Base-by-base conservation (phyloP, 2,329 filamentous ascomycete species). In the Colletotrichum euphorbiae region DNA sequence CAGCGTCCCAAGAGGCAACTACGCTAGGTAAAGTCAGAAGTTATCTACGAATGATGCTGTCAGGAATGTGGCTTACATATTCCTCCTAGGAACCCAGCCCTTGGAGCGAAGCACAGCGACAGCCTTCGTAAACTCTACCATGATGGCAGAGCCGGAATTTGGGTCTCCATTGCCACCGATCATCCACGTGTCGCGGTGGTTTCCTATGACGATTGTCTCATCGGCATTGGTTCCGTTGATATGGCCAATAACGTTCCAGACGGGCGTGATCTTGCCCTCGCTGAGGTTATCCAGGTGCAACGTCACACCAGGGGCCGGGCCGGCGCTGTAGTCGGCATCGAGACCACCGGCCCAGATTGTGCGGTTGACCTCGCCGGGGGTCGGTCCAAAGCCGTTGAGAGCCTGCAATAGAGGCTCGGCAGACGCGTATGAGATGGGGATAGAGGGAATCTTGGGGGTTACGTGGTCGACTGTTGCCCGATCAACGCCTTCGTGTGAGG, bases 111-210 rank as follows among this genome's bases (percentile, higher is more conserved):
- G 90, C 63, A 87, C 82, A 4, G 91, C 91, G 72, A 95, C 92
- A 11, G 89, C 89, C 54, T 90, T 86, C 48, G 93, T 86, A 2
- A 95, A 86, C 73, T 96, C 93, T 56, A 93, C 91, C 15, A 96
- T 80, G 2, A 90, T 88, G 1, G 93, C 91, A 8, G 90, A 93
- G 57, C 93, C 93, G 69, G 90, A 92, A 79, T 94, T 94, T 0
- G 93, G 93, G 72, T 96, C 93, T 3, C 87, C 91, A n/a, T 92
- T 92, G 24, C 93, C 93, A n/a, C 93, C 93, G 51, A 91, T 87
- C 76, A 94, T 90, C 92, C 92, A 95, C 0, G 92, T 91, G 77
- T 96, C 93, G 28, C 92, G 87, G 74, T 96, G 93, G 72, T 95
- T 96, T 4, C 93, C 93, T 60, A 94, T 81, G 9, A 97, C 83